A percentile compares a stretch with the other conserved stretches of the same genome.
phyloP scores from a whole-genome alignment of 139 green algal genomes.

The Ulvella scutata region DNA sequence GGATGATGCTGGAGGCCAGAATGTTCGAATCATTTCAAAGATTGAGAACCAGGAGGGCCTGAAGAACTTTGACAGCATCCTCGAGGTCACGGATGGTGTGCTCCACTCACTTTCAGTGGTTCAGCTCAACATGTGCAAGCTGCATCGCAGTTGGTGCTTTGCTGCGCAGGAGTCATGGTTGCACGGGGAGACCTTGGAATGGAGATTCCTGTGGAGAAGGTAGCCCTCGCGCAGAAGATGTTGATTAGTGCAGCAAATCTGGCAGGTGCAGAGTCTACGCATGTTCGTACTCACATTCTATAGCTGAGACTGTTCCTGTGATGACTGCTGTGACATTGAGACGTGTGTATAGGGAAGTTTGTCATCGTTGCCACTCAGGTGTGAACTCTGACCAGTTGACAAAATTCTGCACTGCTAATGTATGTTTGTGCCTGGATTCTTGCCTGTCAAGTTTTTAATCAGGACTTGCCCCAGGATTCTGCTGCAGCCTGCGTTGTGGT shows the following conservation, averaged over 20 bases:
- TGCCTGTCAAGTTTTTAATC: slow-evolving; percentile 15
- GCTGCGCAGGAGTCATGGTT: slow-evolving; percentile 34
- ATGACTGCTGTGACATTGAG: no score
- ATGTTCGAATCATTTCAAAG: slow-evolving; percentile 53
- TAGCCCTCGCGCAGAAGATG: slow-evolving; percentile 53
- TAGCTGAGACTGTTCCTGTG: no score
- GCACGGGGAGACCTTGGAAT: slow-evolving; percentile 45
- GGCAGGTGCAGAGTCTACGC: no score
- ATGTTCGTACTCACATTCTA: slow-evolving; percentile 33
- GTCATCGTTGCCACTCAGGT: slow-evolving; percentile 25
- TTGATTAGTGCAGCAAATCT: slow-evolving; percentile 64
- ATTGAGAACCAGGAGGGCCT: slow-evolving; percentile 48
- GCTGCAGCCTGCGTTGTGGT: slow-evolving; percentile 22
- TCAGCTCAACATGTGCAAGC: not conserved
- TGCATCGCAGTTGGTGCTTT: not conserved
- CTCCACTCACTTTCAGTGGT: not conserved
- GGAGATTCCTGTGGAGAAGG: slow-evolving; percentile 42
- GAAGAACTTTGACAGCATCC: slow-evolving; percentile 47
- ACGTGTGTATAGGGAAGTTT: no score
- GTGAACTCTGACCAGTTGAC: no score
- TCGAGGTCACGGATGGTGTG: slow-evolving; percentile 26
- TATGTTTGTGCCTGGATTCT: not conserved
- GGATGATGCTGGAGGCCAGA: slow-evolving; percentile 17
- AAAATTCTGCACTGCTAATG: no score
- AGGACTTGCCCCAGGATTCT: no score